These are phyloP conservation scores for Mycena alexandri DNA, from an alignment of 768 basidiomycete species.

Conservation along the genomic window DNA sequence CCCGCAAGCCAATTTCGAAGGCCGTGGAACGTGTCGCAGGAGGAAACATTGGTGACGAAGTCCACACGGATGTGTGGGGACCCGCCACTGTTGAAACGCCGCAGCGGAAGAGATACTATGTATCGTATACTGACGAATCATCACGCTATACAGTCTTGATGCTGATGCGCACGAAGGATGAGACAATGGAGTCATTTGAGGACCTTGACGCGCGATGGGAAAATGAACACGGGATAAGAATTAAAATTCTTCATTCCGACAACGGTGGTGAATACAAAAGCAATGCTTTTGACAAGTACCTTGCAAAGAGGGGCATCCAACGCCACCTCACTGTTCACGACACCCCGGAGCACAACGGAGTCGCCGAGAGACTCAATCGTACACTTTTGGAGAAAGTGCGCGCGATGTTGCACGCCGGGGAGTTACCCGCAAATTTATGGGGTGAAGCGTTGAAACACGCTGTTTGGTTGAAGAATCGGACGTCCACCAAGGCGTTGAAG, in stretches of 20 bases:
- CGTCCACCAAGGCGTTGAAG: conserved; percentile 42
- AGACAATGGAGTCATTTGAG: conserved; percentile 42
- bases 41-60: conserved; percentile 43
- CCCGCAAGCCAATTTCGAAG: conserved; percentile 43
- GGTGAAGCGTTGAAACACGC: conserved; percentile 52
- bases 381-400: conserved; percentile 48
- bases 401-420: conserved; percentile 51
- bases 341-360: conserved; percentile 51
- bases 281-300: conserved; percentile 36
- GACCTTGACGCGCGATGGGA: conserved; percentile 39
- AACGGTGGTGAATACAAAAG: conserved; percentile 46
- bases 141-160: conserved; percentile 40
- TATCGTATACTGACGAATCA: conserved; percentile 50
- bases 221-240: conserved; percentile 39
- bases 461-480: conserved; percentile 53
- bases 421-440: conserved; percentile 54
- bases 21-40: conserved; percentile 34
- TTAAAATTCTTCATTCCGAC: conserved; percentile 46
- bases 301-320: conserved; percentile 37
- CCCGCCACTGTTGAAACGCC: conserved; percentile 43
- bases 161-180: conserved; percentile 46
- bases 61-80: conserved; percentile 54
- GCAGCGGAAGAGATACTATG: conserved; percentile 43
- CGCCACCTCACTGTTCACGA: conserved; percentile 41
- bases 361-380: conserved; percentile 52